Percentiles rank a stretch among this genome's conserved stretches.
Evolutionary conservation across 176 grass and related monocot genomes (phyloP).

Genomic region (Elymus sibiricus): DNA sequence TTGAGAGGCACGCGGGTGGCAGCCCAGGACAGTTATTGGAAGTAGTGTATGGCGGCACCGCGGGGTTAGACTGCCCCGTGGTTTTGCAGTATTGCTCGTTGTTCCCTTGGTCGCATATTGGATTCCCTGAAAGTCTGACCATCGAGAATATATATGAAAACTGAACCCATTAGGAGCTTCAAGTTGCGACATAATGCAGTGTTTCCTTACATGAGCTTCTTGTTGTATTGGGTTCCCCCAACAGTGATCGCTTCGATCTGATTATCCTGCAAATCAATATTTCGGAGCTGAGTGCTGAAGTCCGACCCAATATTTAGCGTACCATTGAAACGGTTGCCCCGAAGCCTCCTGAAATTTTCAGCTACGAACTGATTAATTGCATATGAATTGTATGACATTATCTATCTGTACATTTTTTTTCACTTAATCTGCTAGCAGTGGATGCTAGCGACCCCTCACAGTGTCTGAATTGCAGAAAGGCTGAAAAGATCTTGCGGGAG

Average conservation of each 20-base stretch:
- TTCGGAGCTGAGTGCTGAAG: conserved; percentile 48
- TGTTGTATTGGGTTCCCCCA: conserved; percentile 31
- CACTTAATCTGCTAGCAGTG: not conserved
- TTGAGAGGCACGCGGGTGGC: conserved; percentile 27
- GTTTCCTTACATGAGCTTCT: conserved; percentile 49
- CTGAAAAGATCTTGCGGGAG: conserved; percentile 59
- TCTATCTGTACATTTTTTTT: not conserved
- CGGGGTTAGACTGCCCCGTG: conserved; percentile 16
- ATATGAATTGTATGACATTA: not conserved
- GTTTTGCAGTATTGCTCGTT: conserved; percentile 38
- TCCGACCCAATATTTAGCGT: conserved; percentile 50
- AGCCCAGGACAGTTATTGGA: conserved; percentile 17
- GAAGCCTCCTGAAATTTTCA: conserved; percentile 46
- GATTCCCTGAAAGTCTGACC: conserved; percentile 60
- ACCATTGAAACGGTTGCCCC: conserved; percentile 60
- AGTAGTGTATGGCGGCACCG: conserved; percentile 38
- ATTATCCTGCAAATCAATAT: conserved; percentile 77
- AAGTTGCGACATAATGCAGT: not conserved
- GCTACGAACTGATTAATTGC: not conserved
- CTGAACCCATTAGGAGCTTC: not conserved
- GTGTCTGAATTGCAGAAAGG: conserved; percentile 55
- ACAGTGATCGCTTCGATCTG: conserved; percentile 3
- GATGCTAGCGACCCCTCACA: conserved; percentile 45
- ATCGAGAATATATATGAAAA: not conserved
- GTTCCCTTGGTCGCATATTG: conserved; percentile 34